Percentiles rank a stretch among this genome's conserved stretches.
Conservation (phyloP, 257 asterid genomes). For the Solanum etuberosum region DNA sequence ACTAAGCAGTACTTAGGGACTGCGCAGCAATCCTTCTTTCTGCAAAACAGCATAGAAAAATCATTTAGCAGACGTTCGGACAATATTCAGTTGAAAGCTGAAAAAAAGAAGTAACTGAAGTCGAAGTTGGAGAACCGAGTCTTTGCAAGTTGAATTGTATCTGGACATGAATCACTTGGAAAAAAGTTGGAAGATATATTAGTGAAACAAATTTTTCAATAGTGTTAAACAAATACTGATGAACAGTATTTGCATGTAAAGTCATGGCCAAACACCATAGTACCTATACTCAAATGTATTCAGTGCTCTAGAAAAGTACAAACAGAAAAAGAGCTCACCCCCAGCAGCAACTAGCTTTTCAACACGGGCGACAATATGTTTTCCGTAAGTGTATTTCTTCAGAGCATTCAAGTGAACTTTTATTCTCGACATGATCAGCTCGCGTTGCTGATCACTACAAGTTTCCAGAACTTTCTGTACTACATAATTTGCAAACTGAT, state of each 20-base stretch:
- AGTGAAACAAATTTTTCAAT: not conserved
- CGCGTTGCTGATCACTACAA: constrained; percentile 74
- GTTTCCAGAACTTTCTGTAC: constrained; percentile 85
- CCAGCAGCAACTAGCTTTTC: constrained; percentile 86
- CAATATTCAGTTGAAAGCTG: not conserved
- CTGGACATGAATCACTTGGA: not conserved
- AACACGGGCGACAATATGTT: constrained; percentile 78
- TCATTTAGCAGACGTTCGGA: not conserved
- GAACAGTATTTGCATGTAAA: not conserved
- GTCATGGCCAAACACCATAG: not conserved
- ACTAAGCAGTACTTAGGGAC: constrained; percentile 18
- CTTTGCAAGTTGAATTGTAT: not conserved
- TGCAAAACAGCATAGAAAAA: constrained; percentile 4
- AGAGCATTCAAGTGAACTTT: constrained; percentile 73
- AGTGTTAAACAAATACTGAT: not conserved
- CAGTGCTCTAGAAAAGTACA: not conserved
- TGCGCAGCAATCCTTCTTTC: constrained; percentile 55
- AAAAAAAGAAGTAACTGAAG: not conserved
- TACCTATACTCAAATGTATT: not conserved
- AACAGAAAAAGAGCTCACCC: constrained; percentile 20
- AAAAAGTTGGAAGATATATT: not conserved
- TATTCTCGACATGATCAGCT: constrained; percentile 60
- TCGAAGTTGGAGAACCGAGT: not conserved
- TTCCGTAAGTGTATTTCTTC: constrained; percentile 78
- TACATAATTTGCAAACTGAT: constrained; percentile 75